A percentile compares a stretch with the other conserved stretches of the same genome.
phyloP scores from a whole-genome alignment of 2,329 filamentous ascomycete genomes.

The Claviceps digitariae region DNA sequence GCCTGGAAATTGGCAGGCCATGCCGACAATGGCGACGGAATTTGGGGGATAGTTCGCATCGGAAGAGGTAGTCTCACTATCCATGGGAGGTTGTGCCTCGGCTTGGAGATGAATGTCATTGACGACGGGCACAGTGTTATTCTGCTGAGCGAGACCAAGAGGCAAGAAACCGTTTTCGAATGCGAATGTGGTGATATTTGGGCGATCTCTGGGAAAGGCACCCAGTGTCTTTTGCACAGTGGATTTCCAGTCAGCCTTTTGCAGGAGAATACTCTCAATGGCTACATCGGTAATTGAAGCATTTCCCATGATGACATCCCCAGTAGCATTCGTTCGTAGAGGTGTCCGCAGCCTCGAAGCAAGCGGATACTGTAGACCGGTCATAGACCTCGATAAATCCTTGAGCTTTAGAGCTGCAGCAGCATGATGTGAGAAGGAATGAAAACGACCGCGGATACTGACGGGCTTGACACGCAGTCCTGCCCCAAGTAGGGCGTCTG shows the following conservation, averaged over 20 bases:
- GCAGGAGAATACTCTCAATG: not conserved
- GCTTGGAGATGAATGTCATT: not conserved
- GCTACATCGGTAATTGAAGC: not conserved
- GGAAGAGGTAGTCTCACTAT: not conserved
- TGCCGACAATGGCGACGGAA: constrained; percentile 24
- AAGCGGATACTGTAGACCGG: not conserved
- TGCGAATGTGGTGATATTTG: not conserved
- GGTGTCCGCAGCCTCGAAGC: not conserved
- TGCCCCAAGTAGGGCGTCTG: not conserved
- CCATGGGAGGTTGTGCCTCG: not conserved
- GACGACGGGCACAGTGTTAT: not conserved
- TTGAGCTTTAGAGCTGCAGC: not conserved
- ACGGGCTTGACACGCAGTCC: not conserved
- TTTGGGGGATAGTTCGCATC: not conserved
- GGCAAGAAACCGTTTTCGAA: not conserved
- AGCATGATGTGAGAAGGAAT: not conserved
- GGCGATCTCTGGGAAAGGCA: not conserved
- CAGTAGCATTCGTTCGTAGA: not conserved
- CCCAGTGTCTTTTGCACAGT: not conserved
- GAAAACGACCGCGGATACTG: not conserved
- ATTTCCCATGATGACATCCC: not conserved
- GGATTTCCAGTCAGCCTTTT: not conserved
- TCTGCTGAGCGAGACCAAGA: not conserved
- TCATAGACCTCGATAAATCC: not conserved
- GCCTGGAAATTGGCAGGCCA: constrained; percentile 24